A percentile compares a stretch with the other conserved stretches of the same genome.
These are phyloP conservation scores for Sugiyamaella sp. DNA, from an alignment of 1,139 yeast species.

Conservation along the genomic window DNA sequence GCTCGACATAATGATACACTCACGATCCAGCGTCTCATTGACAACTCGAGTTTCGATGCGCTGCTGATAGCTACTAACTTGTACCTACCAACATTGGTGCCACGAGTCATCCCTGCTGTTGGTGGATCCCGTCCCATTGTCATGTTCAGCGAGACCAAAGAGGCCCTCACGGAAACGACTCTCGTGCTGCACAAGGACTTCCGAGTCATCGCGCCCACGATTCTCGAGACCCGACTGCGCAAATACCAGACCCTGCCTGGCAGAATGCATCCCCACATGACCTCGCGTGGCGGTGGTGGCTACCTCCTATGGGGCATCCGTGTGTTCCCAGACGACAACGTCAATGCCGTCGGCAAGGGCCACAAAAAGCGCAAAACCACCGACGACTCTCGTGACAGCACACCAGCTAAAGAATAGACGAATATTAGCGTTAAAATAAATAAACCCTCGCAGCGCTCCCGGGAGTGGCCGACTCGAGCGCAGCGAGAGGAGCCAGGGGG, in stretches of 20 bases:
- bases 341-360: slow-evolving; percentile 44
- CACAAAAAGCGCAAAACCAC: slow-evolving; percentile 35
- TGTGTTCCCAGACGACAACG: slow-evolving; percentile 71
- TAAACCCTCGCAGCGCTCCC: no score
- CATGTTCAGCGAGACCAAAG: slow-evolving; percentile 80
- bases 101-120: slow-evolving; percentile 62
- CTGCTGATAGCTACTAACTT: slow-evolving; percentile 73
- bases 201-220: slow-evolving; percentile 78
- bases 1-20: slow-evolving; percentile 55
- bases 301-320: slow-evolving; percentile 77
- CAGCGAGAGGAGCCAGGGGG: not conserved
- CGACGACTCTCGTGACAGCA: slow-evolving; percentile 7
- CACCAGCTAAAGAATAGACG: slow-evolving; percentile 1
- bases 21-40: slow-evolving; percentile 54
- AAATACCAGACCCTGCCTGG: slow-evolving; percentile 94
- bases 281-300: slow-evolving; percentile 92
- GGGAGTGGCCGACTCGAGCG: not conserved
- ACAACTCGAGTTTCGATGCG: slow-evolving; percentile 70
- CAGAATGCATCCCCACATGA: slow-evolving; percentile 92
- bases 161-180: slow-evolving; percentile 70
- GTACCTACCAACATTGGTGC: slow-evolving; percentile 65
- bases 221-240: slow-evolving; percentile 80
- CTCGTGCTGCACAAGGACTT: slow-evolving; percentile 67
- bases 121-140: slow-evolving; percentile 90
- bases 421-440: slow-evolving; percentile 4